Evolutionary conservation across 2,329 filamentous ascomycete species (phyloP).

Genomic region (Cladosporium austrohemisphaericum): DNA sequence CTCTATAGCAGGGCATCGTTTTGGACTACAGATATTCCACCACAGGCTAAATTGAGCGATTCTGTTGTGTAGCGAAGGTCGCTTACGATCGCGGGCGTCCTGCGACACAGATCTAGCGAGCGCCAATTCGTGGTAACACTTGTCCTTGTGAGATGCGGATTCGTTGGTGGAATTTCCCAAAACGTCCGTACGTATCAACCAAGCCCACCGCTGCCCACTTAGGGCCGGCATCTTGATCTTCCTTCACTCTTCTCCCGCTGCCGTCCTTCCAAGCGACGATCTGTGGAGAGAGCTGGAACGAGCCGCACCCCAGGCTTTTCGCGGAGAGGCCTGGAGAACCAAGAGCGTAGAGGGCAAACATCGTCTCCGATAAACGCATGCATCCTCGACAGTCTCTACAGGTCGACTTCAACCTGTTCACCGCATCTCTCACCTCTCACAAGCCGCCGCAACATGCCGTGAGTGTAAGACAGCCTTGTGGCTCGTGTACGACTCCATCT

Average conservation of each 20-base stretch:
- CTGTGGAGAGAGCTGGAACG: constrained; percentile 15
- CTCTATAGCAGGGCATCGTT: neutral
- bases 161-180: constrained; percentile 7
- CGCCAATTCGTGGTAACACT: constrained; percentile 1
- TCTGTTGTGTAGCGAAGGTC: neutral
- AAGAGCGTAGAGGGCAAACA: too few species aligned
- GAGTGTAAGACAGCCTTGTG: constrained; percentile 11
- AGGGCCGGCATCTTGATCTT: constrained; percentile 13
- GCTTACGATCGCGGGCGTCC: too few species aligned
- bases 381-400: too few species aligned
- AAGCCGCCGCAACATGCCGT: constrained; percentile 3
- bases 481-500: constrained; percentile 13
- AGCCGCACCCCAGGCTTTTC: constrained; percentile 14
- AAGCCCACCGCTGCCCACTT: neutral
- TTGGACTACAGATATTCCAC: neutral
- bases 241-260: constrained; percentile 14
- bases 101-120: neutral
- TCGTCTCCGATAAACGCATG: too few species aligned
- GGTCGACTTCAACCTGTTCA: too few species aligned
- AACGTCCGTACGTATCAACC: neutral
- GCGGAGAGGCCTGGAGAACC: neutral
- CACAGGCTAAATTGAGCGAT: constrained; percentile 7
- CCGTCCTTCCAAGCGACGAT: constrained; percentile 8
- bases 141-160: constrained; percentile 5
- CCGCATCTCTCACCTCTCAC: neutral